Base-by-base conservation (phyloP, 441 rosid genomes). In the Bocquillonia castaneifolia region DNA sequence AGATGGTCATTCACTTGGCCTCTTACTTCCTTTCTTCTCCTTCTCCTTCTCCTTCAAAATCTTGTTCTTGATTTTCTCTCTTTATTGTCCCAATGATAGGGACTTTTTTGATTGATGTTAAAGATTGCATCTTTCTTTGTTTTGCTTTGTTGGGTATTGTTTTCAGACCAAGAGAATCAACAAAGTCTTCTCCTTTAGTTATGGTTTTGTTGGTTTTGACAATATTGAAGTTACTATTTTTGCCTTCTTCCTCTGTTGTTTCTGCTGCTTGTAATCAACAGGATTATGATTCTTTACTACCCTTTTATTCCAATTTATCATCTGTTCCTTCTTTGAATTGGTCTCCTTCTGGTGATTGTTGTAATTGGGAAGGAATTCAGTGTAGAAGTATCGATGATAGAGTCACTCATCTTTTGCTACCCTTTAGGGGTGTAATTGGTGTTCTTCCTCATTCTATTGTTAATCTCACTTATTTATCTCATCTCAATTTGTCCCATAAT, bases 401-500 rank as follows among this genome's bases (percentile, higher is more conserved):
- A 42, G 47, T 42, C 15, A 58, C 63, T 51, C 51, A 7, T 18
- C 13, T 42, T 42, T 42, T 6, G 47, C 47, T 42, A 13, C 47
- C 47, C 12, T 63, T 42, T 42, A 42, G 47, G 12, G 47, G 13
- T 12, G 12, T 42, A 2, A 42, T 2, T 42, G 47, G 47, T 2
- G 12, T 13, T 12, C 47, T 42, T 6, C 15, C 47, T 6, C 13
- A 6, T 42, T 42, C 47, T 42, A 2, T 42, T 42, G 13, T 14
- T 12, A 42, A 42, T 42, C 47, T 81, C 7, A 54, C 77, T 14
- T 44, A 40, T 9, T 78, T 81, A 10, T 44, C 79, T 47, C 61
- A 71, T 12, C 78, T 84, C 66, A 68, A 81, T 71, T 73, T 81
- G n/a, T 73, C 85, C 0, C 66, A 70, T 22, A 81, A 81, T 64